A percentile compares a stretch with the other conserved stretches of the same genome.
Evolutionary conservation across 2,329 filamentous ascomycete species (phyloP).

Genomic region (Aphanoascus verrucosus): DNA sequence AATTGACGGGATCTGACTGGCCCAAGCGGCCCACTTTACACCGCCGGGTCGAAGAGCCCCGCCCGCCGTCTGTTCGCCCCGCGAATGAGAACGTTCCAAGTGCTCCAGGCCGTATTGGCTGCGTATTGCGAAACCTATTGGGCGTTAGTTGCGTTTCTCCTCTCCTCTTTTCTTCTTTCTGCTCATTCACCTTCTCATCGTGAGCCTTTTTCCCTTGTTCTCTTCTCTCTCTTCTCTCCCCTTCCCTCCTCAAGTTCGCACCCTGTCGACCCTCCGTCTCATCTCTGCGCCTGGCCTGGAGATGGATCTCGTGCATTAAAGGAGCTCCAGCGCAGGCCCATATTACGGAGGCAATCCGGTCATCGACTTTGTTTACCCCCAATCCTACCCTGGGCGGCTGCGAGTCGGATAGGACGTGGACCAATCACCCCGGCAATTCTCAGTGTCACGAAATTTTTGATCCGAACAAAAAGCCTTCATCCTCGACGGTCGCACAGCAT

Average conservation of each 20-base stretch:
- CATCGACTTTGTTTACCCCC: neutral
- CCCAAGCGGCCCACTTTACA: neutral
- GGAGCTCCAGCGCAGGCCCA: neutral
- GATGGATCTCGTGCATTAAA: conserved; percentile 4
- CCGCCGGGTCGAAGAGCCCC: conserved; percentile 1
- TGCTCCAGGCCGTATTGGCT: conserved; percentile 6
- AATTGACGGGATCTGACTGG: conserved; percentile 5
- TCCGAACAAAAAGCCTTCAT: neutral
- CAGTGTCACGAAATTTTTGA: conserved; percentile 2
- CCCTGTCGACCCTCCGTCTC: neutral
- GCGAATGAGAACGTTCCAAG: conserved; percentile 4
- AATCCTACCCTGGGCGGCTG: conserved; percentile 8
- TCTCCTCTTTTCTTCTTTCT: conserved; percentile 6
- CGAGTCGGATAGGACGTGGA: conserved; percentile 9
- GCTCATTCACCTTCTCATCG: neutral
- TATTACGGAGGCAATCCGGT: neutral
- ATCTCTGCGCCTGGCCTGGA: neutral
- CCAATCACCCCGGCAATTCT: conserved; percentile 8
- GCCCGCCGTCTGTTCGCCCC: neutral
- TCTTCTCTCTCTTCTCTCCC: neutral
- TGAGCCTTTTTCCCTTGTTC: neutral
- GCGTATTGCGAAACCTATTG: conserved; percentile 4
- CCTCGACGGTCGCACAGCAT: neutral
- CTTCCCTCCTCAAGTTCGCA: neutral
- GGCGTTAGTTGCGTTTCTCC: conserved; percentile 4